Percentiles rank a stretch among this genome's conserved stretches.
Evolutionary conservation across 2,329 filamentous ascomycete species (phyloP).

Genomic region (Purpureocillium lavendulum): DNA sequence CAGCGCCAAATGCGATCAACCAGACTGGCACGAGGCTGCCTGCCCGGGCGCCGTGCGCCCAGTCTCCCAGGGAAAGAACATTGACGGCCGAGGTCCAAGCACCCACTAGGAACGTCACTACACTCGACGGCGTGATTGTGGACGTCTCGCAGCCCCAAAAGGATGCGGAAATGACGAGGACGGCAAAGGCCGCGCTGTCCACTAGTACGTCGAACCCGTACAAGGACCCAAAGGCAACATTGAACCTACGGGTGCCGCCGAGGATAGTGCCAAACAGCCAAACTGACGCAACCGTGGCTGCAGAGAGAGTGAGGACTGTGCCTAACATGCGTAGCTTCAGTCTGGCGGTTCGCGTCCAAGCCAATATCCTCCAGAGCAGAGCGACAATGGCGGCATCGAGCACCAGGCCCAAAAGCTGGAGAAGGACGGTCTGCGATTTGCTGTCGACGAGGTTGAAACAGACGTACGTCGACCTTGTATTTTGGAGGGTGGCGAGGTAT

Average conservation of each 20-base stretch:
- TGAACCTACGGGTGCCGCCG: constrained; percentile 10
- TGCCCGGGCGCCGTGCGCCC: constrained; percentile 30
- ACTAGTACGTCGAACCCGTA: constrained; percentile 40
- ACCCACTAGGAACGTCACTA: constrained; percentile 35
- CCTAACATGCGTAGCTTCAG: constrained; percentile 36
- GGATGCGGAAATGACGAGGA: constrained; percentile 33
- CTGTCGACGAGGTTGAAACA: constrained; percentile 37
- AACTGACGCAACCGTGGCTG: constrained; percentile 27
- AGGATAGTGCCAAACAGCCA: constrained; percentile 25
- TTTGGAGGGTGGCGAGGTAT: constrained; percentile 29
- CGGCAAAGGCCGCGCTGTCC: constrained; percentile 37
- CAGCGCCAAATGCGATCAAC: constrained; percentile 30
- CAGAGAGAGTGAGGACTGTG: constrained; percentile 30
- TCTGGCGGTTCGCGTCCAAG: constrained; percentile 41
- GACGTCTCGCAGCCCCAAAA: constrained; percentile 40
- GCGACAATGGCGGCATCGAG: constrained; percentile 38
- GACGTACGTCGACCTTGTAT: constrained; percentile 39
- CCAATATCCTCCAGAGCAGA: constrained; percentile 42
- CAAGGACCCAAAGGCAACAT: constrained; percentile 30
- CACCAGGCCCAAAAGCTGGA: constrained; percentile 35
- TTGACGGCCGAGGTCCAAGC: constrained; percentile 25
- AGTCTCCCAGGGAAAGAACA: constrained; percentile 31
- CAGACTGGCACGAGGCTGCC: constrained; percentile 29
- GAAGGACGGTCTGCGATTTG: constrained; percentile 22
- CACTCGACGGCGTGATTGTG: constrained; percentile 30